These are phyloP conservation scores for Fusarium coicis DNA, from an alignment of 2,329 filamentous ascomycete genomes.

Conservation along the genomic window DNA sequence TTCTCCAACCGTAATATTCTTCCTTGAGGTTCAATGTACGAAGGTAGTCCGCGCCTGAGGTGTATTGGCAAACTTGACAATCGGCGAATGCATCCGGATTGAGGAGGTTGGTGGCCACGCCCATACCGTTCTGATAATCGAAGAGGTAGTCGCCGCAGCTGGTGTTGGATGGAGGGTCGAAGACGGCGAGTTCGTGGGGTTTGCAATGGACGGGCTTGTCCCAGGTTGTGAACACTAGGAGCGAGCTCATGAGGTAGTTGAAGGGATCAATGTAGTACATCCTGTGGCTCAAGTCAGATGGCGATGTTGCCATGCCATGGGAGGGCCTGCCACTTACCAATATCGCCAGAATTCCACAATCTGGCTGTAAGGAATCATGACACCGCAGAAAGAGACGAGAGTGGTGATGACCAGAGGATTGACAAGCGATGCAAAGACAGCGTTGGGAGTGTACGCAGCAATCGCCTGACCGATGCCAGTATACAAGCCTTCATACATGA, in stretches of 20 bases:
- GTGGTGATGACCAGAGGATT: constrained; percentile 67
- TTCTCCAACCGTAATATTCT: constrained; percentile 73
- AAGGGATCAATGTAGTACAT: constrained; percentile 70
- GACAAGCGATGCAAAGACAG: constrained; percentile 66
- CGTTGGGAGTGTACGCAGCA: constrained; percentile 70
- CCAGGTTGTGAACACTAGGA: constrained; percentile 64
- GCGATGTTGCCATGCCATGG: fast-evolving
- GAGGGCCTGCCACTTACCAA: constrained; percentile 54
- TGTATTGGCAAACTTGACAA: constrained; percentile 72
- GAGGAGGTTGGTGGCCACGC: constrained; percentile 60
- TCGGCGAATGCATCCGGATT: constrained; percentile 66
- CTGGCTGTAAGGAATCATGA: constrained; percentile 73
- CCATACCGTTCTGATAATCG: constrained; percentile 54
- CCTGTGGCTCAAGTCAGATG: not conserved
- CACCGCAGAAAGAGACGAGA: constrained; percentile 78
- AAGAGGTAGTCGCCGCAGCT: constrained; percentile 69
- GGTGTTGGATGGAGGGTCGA: constrained; percentile 60
- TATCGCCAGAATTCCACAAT: constrained; percentile 74
- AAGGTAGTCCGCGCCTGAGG: constrained; percentile 68
- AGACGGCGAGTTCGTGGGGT: constrained; percentile 60
- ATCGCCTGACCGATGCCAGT: constrained; percentile 71
- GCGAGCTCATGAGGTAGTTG: constrained; percentile 68
- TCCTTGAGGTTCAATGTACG: constrained; percentile 66
- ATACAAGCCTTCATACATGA: constrained; percentile 69
- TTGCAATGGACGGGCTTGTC: constrained; percentile 59